Evolutionary conservation across 2,329 filamentous ascomycete genomes (phyloP), one percentile per base, ranked within the genome.

Genomic region (Penicillium crustosum): DNA sequence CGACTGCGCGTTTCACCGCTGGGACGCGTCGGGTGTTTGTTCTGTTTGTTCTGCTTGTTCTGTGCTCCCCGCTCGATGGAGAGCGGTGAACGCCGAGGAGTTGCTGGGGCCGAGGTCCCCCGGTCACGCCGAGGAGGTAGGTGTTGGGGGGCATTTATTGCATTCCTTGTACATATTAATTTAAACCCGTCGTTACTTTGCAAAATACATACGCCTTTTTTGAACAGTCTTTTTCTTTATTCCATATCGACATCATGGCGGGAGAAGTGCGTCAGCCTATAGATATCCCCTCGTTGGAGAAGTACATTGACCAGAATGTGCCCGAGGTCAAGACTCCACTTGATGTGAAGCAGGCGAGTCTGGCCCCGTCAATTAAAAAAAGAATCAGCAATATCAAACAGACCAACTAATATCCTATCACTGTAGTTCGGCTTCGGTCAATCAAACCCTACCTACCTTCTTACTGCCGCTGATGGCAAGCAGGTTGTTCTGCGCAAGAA

Each of bases 401-500:
- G 29, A 21, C 17, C 31, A 39, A 51, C 49, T 59, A 49, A 60
- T 49, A 15, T 23, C 29, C 15, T 21, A 31, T 17, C 8, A 10
- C 13, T 50, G 36, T 70, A 97, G 90, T 99, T 97, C 73, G 91
- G 93, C 68, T 97, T 95, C 74, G 94, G 94, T 59, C 94, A 97
- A 78, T 96, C 91, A 58, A 99, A 97, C 74, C 94, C 94, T 44
- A 99, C 94, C 2, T 99, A 97, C 78, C 91, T 93, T 70, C 82
- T 97, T 70, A 96, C 87, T 17, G 87, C 87, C 52, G 81, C 86
- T 64, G 82, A 86, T 71, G 86, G 87, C 51, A 75, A 80, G 66
- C 86, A 87, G 71, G 96, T 88, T 78, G 94, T 99, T 35, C 84
- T 97, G 80, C 91, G 94, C 74, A 97, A 99, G 84, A 97, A 97